phyloP scores from a whole-genome alignment of 257 asterid genomes.

The Buddleja alternifolia region DNA sequence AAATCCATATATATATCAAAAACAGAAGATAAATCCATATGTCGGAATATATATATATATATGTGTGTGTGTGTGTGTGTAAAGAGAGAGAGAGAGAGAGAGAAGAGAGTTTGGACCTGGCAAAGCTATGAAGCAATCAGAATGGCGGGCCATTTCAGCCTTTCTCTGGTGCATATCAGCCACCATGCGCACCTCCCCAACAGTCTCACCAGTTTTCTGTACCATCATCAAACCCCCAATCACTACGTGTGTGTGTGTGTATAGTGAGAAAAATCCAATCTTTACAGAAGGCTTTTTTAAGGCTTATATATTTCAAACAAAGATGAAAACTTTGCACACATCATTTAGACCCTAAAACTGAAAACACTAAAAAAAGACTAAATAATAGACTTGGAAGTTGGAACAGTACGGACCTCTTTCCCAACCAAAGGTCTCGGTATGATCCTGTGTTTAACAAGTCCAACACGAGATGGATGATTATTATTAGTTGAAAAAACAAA shows the following conservation, averaged over 20 bases:
- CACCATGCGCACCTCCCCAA: conserved; percentile 62
- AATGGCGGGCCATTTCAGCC: conserved; percentile 73
- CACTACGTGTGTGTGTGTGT: too few species aligned
- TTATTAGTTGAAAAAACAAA: neutral
- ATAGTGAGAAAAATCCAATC: conserved; percentile 28
- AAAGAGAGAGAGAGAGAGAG: neutral
- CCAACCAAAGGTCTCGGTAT: conserved; percentile 71
- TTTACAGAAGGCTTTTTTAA: neutral
- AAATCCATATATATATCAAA: neutral
- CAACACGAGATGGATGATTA: neutral
- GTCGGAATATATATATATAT: too few species aligned
- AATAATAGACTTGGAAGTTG: too few species aligned
- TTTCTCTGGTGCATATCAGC: conserved; percentile 79
- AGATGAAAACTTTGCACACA: neutral
- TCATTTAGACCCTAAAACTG: neutral
- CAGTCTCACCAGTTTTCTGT: conserved; percentile 68
- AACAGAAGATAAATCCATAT: too few species aligned
- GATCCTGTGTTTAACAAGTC: conserved; percentile 42
- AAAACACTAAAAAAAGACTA: neutral
- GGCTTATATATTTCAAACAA: too few species aligned
- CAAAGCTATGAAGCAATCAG: conserved; percentile 81
- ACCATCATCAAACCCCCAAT: too few species aligned
- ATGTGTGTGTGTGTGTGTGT: too few species aligned
- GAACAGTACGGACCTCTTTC: conserved; percentile 58
- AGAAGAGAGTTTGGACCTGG: conserved; percentile 59